Conservation (phyloP, 352 stramenopile species). For the Hyaloperonospora brassicae region DNA sequence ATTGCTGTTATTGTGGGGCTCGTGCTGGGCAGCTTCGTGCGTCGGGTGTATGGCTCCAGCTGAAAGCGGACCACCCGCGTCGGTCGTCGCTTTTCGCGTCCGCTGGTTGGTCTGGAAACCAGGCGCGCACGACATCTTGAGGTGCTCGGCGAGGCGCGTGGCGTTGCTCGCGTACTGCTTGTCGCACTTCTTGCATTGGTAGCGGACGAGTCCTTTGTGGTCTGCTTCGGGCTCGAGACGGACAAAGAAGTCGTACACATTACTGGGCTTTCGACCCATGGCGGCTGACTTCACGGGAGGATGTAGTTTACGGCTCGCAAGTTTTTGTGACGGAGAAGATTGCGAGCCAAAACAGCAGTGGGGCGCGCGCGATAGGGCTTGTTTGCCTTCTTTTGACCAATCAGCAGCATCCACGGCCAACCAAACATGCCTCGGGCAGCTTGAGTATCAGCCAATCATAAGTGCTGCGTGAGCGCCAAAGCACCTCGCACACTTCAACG, state of each 20-base stretch:
- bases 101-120: slow-evolving; percentile 81
- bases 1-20: neutral
- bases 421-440: too few relatives aligned
- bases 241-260: slow-evolving; percentile 83
- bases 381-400: too few relatives aligned
- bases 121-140: slow-evolving; percentile 62
- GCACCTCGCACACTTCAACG: too few relatives aligned
- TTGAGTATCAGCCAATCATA: too few relatives aligned
- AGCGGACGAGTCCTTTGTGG: slow-evolving; percentile 68
- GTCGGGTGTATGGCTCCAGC: neutral
- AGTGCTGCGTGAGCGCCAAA: too few relatives aligned
- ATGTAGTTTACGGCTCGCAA: slow-evolving; percentile 9
- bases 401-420: too few relatives aligned
- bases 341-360: neutral
- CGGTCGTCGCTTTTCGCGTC: neutral
- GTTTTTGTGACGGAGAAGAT: slow-evolving; percentile 6
- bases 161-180: slow-evolving; percentile 84
- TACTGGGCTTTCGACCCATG: slow-evolving; percentile 76
- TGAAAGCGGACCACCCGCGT: neutral
- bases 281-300: neutral
- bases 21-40: neutral
- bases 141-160: slow-evolving; percentile 69
- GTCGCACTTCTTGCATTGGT: slow-evolving; percentile 84
- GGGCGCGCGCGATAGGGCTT: too few relatives aligned
- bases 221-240: slow-evolving; percentile 54